phyloP scores from a whole-genome alignment of 805 yeast genomes.

The Candida xyloterini region DNA sequence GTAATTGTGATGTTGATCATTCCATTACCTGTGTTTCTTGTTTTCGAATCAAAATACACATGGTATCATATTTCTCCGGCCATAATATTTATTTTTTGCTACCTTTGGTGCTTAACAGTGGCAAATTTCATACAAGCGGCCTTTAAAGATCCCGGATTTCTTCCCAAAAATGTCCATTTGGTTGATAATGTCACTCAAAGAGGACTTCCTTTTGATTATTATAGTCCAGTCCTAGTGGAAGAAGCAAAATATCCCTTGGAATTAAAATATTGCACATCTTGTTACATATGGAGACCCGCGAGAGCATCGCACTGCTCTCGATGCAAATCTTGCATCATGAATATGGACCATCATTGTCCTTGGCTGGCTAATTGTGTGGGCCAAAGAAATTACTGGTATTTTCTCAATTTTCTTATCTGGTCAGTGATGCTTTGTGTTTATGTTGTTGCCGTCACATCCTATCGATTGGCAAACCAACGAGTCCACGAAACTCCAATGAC shows the following conservation, averaged over 20 bases:
- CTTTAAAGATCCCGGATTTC: conserved; percentile 64
- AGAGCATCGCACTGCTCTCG: conserved; percentile 70
- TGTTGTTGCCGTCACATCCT: conserved; percentile 32
- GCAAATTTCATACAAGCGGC: conserved; percentile 52
- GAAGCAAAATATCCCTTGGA: conserved; percentile 34
- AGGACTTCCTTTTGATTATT: conserved; percentile 57
- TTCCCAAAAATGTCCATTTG: conserved; percentile 66
- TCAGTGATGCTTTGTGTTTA: conserved; percentile 31
- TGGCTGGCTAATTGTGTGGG: conserved; percentile 79
- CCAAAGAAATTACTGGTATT: conserved; percentile 63
- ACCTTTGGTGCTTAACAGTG: conserved; percentile 52
- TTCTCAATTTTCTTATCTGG: conserved; percentile 47
- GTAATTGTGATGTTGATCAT: conserved; percentile 9
- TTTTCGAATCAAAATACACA: conserved; percentile 49
- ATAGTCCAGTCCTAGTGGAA: conserved; percentile 48
- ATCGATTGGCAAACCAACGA: conserved; percentile 17
- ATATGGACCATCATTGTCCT: conserved; percentile 62
- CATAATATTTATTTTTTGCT: conserved; percentile 52
- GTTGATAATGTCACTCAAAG: conserved; percentile 35
- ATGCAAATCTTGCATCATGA: conserved; percentile 61
- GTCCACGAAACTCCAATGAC: conserved; percentile 36
- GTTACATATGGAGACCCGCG: conserved; percentile 75
- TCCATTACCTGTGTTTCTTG: conserved; percentile 52
- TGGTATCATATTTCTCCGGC: conserved; percentile 60
- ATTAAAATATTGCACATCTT: conserved; percentile 51